Percentiles rank a stretch among this genome's conserved stretches.
Conservation (phyloP, 805 yeast species). For the Lipomyces mesembrius region DNA sequence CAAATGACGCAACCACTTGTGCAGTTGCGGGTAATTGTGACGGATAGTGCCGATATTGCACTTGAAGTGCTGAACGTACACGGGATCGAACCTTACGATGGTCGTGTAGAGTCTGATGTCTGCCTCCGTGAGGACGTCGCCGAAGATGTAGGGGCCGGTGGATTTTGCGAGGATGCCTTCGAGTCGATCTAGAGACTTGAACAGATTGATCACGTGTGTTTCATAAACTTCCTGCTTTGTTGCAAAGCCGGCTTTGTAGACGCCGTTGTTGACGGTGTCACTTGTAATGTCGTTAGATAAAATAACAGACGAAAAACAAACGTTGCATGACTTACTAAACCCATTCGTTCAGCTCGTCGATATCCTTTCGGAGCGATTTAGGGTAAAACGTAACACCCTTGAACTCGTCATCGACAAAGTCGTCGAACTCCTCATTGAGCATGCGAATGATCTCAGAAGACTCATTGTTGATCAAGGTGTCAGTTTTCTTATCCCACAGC, state of each 20-base stretch:
- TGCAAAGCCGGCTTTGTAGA: slow-evolving; percentile 90
- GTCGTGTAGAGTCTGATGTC: slow-evolving; percentile 88
- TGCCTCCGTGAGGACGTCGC: slow-evolving; percentile 79
- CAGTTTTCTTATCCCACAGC: slow-evolving; percentile 82
- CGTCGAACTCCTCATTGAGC: slow-evolving; percentile 72
- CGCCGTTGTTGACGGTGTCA: slow-evolving; percentile 87
- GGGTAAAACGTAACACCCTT: slow-evolving; percentile 69
- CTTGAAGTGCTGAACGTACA: slow-evolving; percentile 93
- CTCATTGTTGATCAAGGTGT: slow-evolving; percentile 89
- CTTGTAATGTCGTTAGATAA: background rate
- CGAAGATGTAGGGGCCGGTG: slow-evolving; percentile 56
- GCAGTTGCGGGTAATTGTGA: slow-evolving; percentile 73
- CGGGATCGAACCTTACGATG: slow-evolving; percentile 87
- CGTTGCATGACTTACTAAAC: slow-evolving; percentile 53
- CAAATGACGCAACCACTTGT: slow-evolving; percentile 78
- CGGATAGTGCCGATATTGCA: slow-evolving; percentile 85
- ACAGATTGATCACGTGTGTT: slow-evolving; percentile 63
- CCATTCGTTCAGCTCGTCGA: slow-evolving; percentile 82
- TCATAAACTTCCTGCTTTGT: slow-evolving; percentile 82
- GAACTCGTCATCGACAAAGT: slow-evolving; percentile 50
- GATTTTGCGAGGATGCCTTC: slow-evolving; percentile 60
- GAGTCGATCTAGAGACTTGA: slow-evolving; percentile 68
- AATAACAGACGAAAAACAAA: background rate
- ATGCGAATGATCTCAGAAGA: slow-evolving; percentile 87
- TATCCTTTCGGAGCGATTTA: slow-evolving; percentile 53